Base-by-base conservation (phyloP, 2,329 filamentous ascomycete genomes). In the Xylariaceae sp. region DNA sequence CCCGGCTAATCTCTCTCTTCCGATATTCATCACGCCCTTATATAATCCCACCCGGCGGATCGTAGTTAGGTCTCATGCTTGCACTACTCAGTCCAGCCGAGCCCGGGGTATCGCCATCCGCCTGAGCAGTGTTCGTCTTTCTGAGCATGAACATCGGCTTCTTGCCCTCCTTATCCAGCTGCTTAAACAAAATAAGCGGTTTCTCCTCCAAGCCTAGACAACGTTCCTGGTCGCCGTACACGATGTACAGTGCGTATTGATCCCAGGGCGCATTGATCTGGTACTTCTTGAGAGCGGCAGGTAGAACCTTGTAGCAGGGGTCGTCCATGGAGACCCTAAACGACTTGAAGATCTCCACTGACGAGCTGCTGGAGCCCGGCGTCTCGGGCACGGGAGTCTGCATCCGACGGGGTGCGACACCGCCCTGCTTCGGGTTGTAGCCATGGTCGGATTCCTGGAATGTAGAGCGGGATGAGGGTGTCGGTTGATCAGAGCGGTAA, bases 91-190 rank as follows among this genome's bases (percentile, higher is more conserved):
- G 66, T 11, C 80, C 80, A 6, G 78, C 80, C 56, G 79, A 82
- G 14, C 80, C 79, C 10, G 78, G 78, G 1, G 74, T 71, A 42
- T 79, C 78, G 14, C 59, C 66, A 46, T 83, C 80, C 19, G 72
- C 72, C 47, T 73, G 73, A 10, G 78, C 78, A 38, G 76, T 78
- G 44, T 80, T 82, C 33, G 80, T 85, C 70, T 84, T 84, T 51
- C 94, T 78, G 51, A 99, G 76, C 94, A 99, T 99, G 67, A 99
- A 99, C 94, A 97, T 97, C 18, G 94, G 94, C 69, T 97, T 99
- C 73, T 95, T 88, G 43, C 94, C 94, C 74, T 97, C 94, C 69
- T 92, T 92, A 68, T 97, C 92, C 51, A 99, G 76, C 69, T 97
- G 92, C 74, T 99, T 99, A 75, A 99, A 99, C 56, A 99, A 73